phyloP scores from a whole-genome alignment of 1,139 yeast genomes.

The Suhomyces bolitotheri region DNA sequence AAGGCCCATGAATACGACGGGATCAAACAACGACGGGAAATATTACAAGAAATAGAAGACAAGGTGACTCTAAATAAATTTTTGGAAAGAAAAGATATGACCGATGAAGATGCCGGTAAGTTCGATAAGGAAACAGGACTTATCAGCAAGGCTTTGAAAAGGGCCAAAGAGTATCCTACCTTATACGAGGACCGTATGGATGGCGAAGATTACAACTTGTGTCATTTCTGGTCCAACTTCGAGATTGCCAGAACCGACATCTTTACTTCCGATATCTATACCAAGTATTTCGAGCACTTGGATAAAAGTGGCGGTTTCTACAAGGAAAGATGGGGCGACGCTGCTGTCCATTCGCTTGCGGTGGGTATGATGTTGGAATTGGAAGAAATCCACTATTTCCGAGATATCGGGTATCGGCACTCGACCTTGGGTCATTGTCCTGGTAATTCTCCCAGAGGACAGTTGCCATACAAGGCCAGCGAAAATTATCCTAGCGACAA shows the following conservation, averaged over 20 bases:
- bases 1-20: slow-evolving; percentile 25
- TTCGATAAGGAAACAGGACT: slow-evolving; percentile 13
- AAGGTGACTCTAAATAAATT: slow-evolving; percentile 29
- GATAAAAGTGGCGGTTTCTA: slow-evolving; percentile 80
- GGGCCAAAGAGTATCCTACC: slow-evolving; percentile 30
- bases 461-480: slow-evolving; percentile 44
- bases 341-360: slow-evolving; percentile 86
- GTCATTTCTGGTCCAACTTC: slow-evolving; percentile 94
- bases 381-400: slow-evolving; percentile 76
- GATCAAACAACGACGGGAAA: slow-evolving; percentile 19
- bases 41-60: slow-evolving; percentile 29
- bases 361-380: slow-evolving; percentile 69
- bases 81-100: slow-evolving; percentile 18
- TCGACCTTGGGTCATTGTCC: slow-evolving; percentile 85
- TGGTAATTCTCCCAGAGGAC: slow-evolving; percentile 51
- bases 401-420: slow-evolving; percentile 88
- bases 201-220: slow-evolving; percentile 69
- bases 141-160: slow-evolving; percentile 24
- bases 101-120: slow-evolving; percentile 17
- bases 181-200: slow-evolving; percentile 56
- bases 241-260: slow-evolving; percentile 82
- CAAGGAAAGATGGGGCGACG: slow-evolving; percentile 94
- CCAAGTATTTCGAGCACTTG: slow-evolving; percentile 62
- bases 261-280: slow-evolving; percentile 64
- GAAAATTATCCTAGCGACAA: slow-evolving; percentile 12